Evolutionary conservation across 176 grass and related monocot genomes (phyloP).

Genomic region (Zea mays): DNA sequence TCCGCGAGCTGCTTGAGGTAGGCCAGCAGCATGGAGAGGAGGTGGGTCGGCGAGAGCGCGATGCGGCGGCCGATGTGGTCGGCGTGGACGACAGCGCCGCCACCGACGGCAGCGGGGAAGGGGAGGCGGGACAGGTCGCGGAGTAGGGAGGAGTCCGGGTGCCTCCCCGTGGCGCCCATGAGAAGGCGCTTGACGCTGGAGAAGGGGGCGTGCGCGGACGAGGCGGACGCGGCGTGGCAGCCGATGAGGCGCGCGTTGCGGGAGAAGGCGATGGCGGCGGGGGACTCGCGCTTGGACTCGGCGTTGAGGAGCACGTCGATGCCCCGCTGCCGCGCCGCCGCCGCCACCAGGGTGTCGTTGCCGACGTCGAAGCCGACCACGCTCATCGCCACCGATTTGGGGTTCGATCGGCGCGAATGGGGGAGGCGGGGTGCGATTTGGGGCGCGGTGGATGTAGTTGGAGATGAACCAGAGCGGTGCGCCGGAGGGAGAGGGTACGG

Average conservation of each 20-base stretch:
- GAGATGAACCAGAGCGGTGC: constrained; percentile 19
- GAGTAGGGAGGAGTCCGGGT: constrained; percentile 12
- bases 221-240: constrained; percentile 50
- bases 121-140: constrained; percentile 48
- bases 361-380: constrained; percentile 85
- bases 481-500: constrained; percentile 37
- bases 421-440: constrained; percentile 1
- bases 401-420: constrained; percentile 30
- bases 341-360: constrained; percentile 79
- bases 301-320: constrained; percentile 82
- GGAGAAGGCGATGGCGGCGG: constrained; percentile 74
- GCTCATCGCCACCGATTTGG: constrained; percentile 50
- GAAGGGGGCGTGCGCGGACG: constrained; percentile 58
- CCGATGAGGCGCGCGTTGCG: constrained; percentile 64
- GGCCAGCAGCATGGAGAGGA: constrained; percentile 80
- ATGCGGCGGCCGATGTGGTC: constrained; percentile 58
- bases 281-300: constrained; percentile 83
- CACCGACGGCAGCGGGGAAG: constrained; percentile 31
- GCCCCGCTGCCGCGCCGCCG: constrained; percentile 61
- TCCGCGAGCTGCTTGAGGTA: constrained; percentile 77
- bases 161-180: constrained; percentile 37
- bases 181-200: constrained; percentile 78
- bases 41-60: constrained; percentile 59
- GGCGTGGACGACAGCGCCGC: constrained; percentile 35
- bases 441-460: background rate